A percentile compares a stretch with the other conserved stretches of the same genome.
phyloP scores from a whole-genome alignment of 768 basidiomycete species.

The Leccinum subgranulosum region DNA sequence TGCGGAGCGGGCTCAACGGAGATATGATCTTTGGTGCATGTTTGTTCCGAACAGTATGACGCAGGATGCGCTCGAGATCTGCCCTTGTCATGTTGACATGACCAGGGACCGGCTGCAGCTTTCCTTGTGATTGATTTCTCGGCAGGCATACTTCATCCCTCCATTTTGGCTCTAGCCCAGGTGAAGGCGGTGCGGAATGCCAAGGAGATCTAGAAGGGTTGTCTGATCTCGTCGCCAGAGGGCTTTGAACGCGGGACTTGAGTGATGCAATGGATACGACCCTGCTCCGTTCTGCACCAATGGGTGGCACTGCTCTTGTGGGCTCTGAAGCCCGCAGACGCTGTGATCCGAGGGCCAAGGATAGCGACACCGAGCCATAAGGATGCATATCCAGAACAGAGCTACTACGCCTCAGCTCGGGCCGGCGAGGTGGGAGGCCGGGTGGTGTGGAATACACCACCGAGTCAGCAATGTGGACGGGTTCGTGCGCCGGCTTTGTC shows the following conservation, averaged over 20 bases:
- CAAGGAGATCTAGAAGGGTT: conserved; percentile 2
- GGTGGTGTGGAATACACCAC: conserved; percentile 16
- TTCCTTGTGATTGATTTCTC: neutral
- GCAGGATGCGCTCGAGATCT: conserved; percentile 26
- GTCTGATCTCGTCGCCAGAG: neutral
- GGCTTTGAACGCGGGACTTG: conserved; percentile 5
- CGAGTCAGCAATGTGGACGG: neutral
- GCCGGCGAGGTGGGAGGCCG: conserved; percentile 15
- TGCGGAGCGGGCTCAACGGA: conserved; percentile 31
- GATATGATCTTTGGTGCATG: conserved; percentile 28
- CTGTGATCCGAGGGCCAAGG: conserved; percentile 27
- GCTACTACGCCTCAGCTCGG: conserved; percentile 7
- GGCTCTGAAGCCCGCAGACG: conserved; percentile 20
- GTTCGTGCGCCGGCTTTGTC: conserved; percentile 1
- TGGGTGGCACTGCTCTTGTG: conserved; percentile 23
- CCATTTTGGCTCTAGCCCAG: conserved; percentile 5
- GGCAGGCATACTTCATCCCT: neutral
- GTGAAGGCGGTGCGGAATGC: conserved; percentile 9
- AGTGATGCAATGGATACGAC: conserved; percentile 18
- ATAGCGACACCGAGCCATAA: conserved; percentile 17
- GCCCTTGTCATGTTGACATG: conserved; percentile 8
- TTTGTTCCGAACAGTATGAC: conserved; percentile 23
- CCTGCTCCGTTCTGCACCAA: conserved; percentile 30
- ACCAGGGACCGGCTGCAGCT: neutral
- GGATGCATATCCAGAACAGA: conserved; percentile 5